These are phyloP conservation scores for Kuraishia molischiana DNA, from an alignment of 805 yeast genomes.

Conservation along the genomic window DNA sequence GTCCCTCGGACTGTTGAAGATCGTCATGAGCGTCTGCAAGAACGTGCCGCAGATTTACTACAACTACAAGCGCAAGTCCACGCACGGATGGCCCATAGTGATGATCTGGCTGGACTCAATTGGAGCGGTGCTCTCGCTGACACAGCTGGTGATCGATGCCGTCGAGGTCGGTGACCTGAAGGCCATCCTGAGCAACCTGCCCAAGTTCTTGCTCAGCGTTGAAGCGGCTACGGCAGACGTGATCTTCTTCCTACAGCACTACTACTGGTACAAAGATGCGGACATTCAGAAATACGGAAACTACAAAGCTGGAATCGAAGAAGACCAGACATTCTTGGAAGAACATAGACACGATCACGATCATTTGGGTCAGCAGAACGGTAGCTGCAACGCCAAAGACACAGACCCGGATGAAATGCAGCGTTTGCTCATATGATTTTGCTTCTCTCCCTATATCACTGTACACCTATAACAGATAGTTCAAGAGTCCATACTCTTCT, in stretches of 20 bases:
- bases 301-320: constrained; percentile 14
- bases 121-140: constrained; percentile 20
- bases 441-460: constrained; percentile 21
- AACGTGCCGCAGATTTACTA: constrained; percentile 24
- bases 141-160: constrained; percentile 21
- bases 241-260: constrained; percentile 22
- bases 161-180: constrained; percentile 11
- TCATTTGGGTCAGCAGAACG: constrained; percentile 5
- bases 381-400: constrained; percentile 8
- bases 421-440: constrained; percentile 9
- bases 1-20: constrained; percentile 21
- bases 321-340: constrained; percentile 19
- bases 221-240: constrained; percentile 20
- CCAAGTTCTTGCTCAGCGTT: constrained; percentile 19
- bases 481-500: constrained; percentile 97
- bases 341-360: constrained; percentile 24
- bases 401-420: constrained; percentile 16
- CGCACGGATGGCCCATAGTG: constrained; percentile 27
- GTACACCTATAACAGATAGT: constrained; percentile 81
- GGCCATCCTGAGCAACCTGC: constrained; percentile 19
- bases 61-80: constrained; percentile 22
- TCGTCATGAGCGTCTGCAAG: constrained; percentile 22
- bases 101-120: constrained; percentile 22
- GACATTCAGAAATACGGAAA: constrained; percentile 15
- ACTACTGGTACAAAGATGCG: constrained; percentile 15